Conservation (phyloP, 2,329 filamentous ascomycete species). For the Alternaria triticimaculans region DNA sequence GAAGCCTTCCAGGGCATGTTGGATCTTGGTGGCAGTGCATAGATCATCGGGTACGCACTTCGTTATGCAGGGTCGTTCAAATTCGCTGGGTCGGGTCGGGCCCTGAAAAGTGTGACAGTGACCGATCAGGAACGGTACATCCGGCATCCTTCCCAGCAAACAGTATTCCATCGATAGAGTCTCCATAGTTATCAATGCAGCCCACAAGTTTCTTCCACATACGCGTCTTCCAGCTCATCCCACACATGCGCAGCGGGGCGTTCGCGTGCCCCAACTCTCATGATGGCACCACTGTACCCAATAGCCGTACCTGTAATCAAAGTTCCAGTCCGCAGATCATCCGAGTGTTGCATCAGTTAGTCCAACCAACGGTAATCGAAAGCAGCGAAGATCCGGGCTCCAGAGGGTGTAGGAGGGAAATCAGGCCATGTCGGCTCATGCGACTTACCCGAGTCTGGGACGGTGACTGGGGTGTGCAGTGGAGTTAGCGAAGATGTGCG, state of each 20-base stretch:
- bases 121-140: slow-evolving; percentile 1
- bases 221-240: neutral
- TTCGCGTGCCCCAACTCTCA: neutral
- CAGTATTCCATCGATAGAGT: slow-evolving; percentile 1
- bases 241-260: neutral
- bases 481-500: slow-evolving; percentile 1
- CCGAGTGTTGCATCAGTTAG: slow-evolving; percentile 11
- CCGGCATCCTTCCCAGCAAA: slow-evolving; percentile 4
- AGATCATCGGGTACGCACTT: neutral
- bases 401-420: slow-evolving; percentile 1
- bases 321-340: slow-evolving; percentile 6
- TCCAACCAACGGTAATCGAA: neutral
- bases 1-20: neutral
- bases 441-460: slow-evolving; percentile 7
- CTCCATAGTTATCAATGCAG: slow-evolving; percentile 7
- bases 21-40: neutral
- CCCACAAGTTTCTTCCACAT: neutral
- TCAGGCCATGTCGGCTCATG: slow-evolving; percentile 17
- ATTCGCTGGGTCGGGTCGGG: neutral
- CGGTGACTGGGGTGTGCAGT: neutral
- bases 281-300: slow-evolving; percentile 10
- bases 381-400: neutral
- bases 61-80: neutral
- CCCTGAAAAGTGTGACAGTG: neutral
- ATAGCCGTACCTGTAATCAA: slow-evolving; percentile 1